These are phyloP conservation scores for Phytophthora citricola DNA, from an alignment of 352 stramenopile species.

Conservation along the genomic window DNA sequence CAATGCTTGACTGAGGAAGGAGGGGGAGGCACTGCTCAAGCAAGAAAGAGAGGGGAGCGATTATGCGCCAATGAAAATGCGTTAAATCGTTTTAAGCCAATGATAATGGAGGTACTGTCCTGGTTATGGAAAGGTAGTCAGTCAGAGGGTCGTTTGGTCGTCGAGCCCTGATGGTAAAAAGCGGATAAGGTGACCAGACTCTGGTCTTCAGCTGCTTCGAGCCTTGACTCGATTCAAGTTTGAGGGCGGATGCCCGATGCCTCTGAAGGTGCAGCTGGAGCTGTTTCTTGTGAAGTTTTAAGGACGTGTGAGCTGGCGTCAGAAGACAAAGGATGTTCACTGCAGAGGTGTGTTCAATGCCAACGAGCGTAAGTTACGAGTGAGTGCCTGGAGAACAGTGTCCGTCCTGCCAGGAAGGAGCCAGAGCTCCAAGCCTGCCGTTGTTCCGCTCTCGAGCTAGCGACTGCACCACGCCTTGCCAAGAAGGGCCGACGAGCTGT, in stretches of 20 bases:
- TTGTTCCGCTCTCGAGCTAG: constrained; percentile 37
- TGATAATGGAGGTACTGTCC: not conserved
- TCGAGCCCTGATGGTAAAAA: constrained; percentile 13
- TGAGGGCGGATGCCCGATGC: not conserved
- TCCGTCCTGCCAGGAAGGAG: constrained; percentile 13
- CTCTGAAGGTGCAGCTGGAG: not conserved
- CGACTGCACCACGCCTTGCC: constrained; percentile 24
- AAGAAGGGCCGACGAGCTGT: constrained; percentile 29
- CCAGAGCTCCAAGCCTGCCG: constrained; percentile 22
- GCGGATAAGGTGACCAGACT: constrained; percentile 20
- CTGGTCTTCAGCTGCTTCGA: constrained; percentile 16
- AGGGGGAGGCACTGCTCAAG: not conserved
- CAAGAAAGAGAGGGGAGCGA: constrained; percentile 5
- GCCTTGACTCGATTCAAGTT: not conserved
- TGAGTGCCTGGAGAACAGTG: not conserved
- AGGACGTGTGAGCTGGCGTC: constrained; percentile 1
- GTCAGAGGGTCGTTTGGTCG: constrained; percentile 28
- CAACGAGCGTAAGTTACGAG: constrained; percentile 11
- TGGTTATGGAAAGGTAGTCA: constrained; percentile 29
- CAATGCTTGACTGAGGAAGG: constrained; percentile 20
- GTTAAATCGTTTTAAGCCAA: constrained; percentile 4
- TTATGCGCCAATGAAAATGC: constrained; percentile 20
- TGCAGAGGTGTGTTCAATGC: constrained; percentile 8
- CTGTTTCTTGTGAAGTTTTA: not conserved
- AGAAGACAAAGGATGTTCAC: not conserved